phyloP scores from a whole-genome alignment of 1,139 yeast genomes.

The Yamadazyma epiphylla region DNA sequence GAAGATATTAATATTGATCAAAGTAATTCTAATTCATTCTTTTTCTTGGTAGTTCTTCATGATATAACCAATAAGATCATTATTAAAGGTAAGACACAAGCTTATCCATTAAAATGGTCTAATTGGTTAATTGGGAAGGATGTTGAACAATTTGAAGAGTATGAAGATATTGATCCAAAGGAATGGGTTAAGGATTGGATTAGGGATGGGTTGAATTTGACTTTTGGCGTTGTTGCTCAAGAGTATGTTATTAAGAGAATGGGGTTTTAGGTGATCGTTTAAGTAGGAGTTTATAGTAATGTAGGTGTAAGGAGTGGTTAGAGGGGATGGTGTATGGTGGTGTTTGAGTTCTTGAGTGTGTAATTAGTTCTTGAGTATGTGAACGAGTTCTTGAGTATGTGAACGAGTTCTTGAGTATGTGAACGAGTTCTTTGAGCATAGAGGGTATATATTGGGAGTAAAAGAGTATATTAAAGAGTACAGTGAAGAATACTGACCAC shows the following conservation, averaged over 20 bases:
- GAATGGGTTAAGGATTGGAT: constrained; percentile 98
- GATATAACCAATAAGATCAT: constrained; percentile 78
- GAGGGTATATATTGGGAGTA: too few species aligned
- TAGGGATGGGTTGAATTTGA: constrained; percentile 71
- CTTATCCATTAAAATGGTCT: constrained; percentile 88
- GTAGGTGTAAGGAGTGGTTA: too few species aligned
- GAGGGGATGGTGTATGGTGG: too few species aligned
- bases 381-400: too few species aligned
- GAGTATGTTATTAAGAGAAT: constrained; percentile 86
- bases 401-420: too few species aligned
- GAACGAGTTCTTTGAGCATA: too few species aligned
- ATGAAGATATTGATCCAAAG: constrained; percentile 64
- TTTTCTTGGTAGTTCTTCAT: constrained; percentile 67
- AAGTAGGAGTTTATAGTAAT: background rate
- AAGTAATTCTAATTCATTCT: constrained; percentile 34
- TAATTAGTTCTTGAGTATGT: too few species aligned
- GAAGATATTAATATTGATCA: constrained; percentile 41
- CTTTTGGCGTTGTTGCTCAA: constrained; percentile 86
- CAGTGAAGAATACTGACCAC: too few species aligned
- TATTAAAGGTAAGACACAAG: constrained; percentile 75
- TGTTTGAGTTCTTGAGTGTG: too few species aligned
- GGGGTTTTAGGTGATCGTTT: constrained; percentile 48
- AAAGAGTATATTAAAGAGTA: too few species aligned
- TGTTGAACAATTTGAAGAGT: constrained; percentile 25
- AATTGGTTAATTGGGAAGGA: constrained; percentile 66